These are phyloP conservation scores for Capronia americana DNA, from an alignment of 2,329 filamentous ascomycete genomes.

Conservation along the genomic window DNA sequence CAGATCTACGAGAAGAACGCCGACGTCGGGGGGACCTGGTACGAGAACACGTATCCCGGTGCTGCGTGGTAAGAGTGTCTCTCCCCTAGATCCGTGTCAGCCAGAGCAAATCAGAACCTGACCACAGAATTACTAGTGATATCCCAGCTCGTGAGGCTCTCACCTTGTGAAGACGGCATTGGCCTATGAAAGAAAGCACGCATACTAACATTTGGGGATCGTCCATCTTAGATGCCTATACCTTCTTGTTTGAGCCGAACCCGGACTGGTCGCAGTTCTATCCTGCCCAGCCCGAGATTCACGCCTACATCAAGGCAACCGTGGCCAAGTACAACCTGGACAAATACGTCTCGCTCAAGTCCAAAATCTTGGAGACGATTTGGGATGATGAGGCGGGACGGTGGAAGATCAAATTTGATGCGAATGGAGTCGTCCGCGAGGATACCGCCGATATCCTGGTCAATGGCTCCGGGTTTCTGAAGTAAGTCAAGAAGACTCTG, in stretches of 20 bases:
- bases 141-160: conserved; percentile 41
- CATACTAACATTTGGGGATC: conserved; percentile 12
- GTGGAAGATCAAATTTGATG: conserved; percentile 42
- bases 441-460: conserved; percentile 39
- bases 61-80: conserved; percentile 42
- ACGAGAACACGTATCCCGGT: conserved; percentile 53
- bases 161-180: conserved; percentile 15
- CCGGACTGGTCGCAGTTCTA: conserved; percentile 39
- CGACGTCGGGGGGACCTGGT: conserved; percentile 48
- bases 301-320: conserved; percentile 40
- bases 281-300: conserved; percentile 39
- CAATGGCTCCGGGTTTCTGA: conserved; percentile 41
- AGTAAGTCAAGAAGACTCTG: conserved; percentile 21
- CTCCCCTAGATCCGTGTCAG: conserved; percentile 10
- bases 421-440: conserved; percentile 26
- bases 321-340: conserved; percentile 37
- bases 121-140: conserved; percentile 44
- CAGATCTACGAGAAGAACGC: conserved; percentile 45
- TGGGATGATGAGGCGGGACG: conserved; percentile 43
- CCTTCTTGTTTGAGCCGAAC: conserved; percentile 47
- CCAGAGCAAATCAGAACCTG: conserved; percentile 16
- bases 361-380: conserved; percentile 39
- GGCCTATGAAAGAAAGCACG: conserved; percentile 13
- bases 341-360: conserved; percentile 41
- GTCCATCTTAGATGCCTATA: conserved; percentile 40